Conservation (phyloP, 257 asterid species). For the Forsythia suspensa region DNA sequence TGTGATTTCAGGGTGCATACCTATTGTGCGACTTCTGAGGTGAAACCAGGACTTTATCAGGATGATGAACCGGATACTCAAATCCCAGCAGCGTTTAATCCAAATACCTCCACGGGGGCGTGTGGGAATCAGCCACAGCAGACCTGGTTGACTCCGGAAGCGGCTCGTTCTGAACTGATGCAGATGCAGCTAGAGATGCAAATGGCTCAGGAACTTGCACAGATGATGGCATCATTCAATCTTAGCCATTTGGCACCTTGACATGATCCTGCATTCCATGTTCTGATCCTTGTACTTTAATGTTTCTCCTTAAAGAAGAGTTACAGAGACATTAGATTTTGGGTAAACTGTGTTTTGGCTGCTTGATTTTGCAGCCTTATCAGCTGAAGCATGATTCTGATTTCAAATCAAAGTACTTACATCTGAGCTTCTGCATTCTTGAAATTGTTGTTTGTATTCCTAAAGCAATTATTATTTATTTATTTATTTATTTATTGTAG, state of each 20-base stretch:
- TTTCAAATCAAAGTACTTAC: not conserved
- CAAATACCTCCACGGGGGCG: not conserved
- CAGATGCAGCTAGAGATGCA: constrained; percentile 38
- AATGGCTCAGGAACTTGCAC: constrained; percentile 38
- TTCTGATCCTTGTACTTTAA: too few relatives aligned
- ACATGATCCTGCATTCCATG: not conserved
- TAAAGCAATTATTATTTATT: not conserved
- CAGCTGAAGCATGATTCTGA: not conserved
- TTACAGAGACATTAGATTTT: not conserved
- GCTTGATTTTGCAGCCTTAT: not conserved
- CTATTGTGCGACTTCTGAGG: constrained; percentile 58
- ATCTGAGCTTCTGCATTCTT: not conserved
- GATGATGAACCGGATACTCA: constrained; percentile 26
- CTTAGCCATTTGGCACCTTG: constrained; percentile 16
- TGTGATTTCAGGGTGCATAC: constrained; percentile 58
- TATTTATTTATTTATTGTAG: too few relatives aligned
- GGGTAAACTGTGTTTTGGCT: not conserved
- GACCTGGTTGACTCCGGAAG: constrained; percentile 23
- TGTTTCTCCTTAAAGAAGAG: not conserved
- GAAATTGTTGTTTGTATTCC: not conserved
- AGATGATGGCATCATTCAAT: constrained; percentile 36
- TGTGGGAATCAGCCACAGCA: constrained; percentile 14
- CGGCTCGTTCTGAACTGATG: constrained; percentile 26
- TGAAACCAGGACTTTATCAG: constrained; percentile 50
- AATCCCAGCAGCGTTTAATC: not conserved